A percentile compares a stretch with the other conserved stretches of the same genome.
Evolutionary conservation across 805 yeast species (phyloP).

Genomic region (Schwanniomyces yamadae): DNA sequence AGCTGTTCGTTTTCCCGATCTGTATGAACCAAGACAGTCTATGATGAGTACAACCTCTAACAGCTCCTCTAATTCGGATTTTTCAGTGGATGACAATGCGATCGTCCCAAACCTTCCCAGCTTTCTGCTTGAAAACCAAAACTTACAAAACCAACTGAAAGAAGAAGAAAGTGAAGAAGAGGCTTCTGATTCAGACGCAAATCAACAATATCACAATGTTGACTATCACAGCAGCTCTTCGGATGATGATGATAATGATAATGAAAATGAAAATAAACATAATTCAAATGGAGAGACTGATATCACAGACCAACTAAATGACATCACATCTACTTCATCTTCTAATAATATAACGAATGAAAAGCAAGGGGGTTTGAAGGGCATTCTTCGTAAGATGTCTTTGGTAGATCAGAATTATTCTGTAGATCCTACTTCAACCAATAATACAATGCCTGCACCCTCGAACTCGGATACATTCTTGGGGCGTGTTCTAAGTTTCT

Average conservation of each 20-base stretch:
- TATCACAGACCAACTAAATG: constrained; percentile 21
- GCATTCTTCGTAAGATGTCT: constrained; percentile 37
- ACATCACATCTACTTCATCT: constrained; percentile 7
- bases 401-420: constrained; percentile 30
- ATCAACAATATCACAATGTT: background rate
- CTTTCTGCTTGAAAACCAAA: constrained; percentile 15
- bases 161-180: constrained; percentile 12
- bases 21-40: constrained; percentile 23
- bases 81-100: constrained; percentile 4
- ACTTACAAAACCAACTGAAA: constrained; percentile 7
- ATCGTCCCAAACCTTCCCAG: constrained; percentile 20
- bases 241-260: constrained; percentile 5
- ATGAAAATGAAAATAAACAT: constrained; percentile 2
- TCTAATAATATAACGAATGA: constrained; percentile 10
- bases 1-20: constrained; percentile 31
- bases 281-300: constrained; percentile 16
- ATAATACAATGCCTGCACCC: constrained; percentile 12
- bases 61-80: constrained; percentile 19
- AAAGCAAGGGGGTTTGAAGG: constrained; percentile 18
- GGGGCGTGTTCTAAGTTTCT: constrained; percentile 32
- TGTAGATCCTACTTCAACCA: constrained; percentile 13
- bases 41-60: constrained; percentile 24
- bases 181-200: constrained; percentile 2
- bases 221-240: background rate
- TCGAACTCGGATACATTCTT: constrained; percentile 38